A percentile compares a stretch with the other conserved stretches of the same genome.
Evolutionary conservation across 31 red algal genomes (phyloP).

Genomic region (Bonnemaisonia californica): DNA sequence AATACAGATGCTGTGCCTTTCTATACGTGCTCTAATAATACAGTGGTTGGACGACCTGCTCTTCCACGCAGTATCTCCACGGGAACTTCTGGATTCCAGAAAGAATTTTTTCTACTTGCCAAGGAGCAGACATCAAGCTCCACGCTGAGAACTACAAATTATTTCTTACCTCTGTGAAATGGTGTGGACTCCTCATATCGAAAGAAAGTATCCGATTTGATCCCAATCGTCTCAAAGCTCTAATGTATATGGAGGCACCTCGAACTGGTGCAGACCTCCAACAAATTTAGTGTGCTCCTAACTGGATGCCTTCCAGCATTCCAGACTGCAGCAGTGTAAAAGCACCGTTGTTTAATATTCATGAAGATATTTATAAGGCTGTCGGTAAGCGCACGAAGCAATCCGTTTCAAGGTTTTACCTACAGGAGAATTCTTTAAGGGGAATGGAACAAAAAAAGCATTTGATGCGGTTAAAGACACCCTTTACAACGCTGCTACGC

Average conservation of each 20-base stretch:
- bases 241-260: conserved; percentile 4
- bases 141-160: conserved; percentile 21
- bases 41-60: conserved; percentile 30
- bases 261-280: conserved; percentile 14
- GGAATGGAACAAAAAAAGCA: background rate
- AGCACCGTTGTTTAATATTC: too few species aligned
- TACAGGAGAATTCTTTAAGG: background rate
- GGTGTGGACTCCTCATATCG: conserved; percentile 14
- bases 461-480: background rate
- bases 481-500: background rate
- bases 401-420: background rate
- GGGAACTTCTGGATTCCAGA: background rate
- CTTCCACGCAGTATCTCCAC: background rate
- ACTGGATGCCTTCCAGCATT: too few species aligned
- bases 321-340: too few species aligned
- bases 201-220: background rate
- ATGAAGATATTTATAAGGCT: background rate
- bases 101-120: conserved; percentile 8
- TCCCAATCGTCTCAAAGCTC: conserved; percentile 1
- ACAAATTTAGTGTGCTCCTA: conserved; percentile 27
- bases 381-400: background rate
- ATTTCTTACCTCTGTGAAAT: background rate
- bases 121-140: background rate
- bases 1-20: background rate
- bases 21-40: background rate